phyloP scores from a whole-genome alignment of 306 rosid species.

The Inga laurina region DNA sequence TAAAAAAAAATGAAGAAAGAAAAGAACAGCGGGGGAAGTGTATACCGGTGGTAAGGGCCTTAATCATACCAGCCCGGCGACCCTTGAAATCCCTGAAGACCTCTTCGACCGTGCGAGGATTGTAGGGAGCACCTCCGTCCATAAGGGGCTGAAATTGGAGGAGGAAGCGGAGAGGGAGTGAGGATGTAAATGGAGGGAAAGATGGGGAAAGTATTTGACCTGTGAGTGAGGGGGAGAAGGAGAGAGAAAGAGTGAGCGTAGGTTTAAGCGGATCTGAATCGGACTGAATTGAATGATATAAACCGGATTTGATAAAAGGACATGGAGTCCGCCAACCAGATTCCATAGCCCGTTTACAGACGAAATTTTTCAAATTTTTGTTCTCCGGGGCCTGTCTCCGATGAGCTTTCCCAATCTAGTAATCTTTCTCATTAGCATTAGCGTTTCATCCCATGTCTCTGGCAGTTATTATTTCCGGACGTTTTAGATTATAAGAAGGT shows the following conservation, averaged over 20 bases:
- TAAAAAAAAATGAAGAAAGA: too few relatives aligned
- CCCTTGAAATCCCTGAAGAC: slow-evolving; percentile 70
- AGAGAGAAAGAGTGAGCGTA: slow-evolving; percentile 10
- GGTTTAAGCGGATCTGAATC: slow-evolving; percentile 54
- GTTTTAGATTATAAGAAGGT: too few relatives aligned
- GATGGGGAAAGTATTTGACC: slow-evolving; percentile 48
- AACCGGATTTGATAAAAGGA: slow-evolving; percentile 41
- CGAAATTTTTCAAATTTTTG: neutral
- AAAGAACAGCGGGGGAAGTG: neutral
- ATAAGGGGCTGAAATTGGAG: slow-evolving; percentile 18
- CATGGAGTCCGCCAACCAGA: slow-evolving; percentile 38
- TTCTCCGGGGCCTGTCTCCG: neutral
- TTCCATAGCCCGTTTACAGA: neutral
- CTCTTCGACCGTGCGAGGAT: slow-evolving; percentile 61
- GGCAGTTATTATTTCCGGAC: neutral
- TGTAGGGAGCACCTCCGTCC: slow-evolving; percentile 48
- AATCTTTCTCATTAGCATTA: neutral
- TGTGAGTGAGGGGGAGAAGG: neutral
- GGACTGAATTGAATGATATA: slow-evolving; percentile 29
- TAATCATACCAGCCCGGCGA: slow-evolving; percentile 64
- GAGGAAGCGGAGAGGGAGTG: neutral
- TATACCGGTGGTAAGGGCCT: slow-evolving; percentile 68
- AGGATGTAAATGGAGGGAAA: slow-evolving; percentile 58
- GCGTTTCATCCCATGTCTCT: neutral
- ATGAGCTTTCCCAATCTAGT: neutral